These are phyloP conservation scores for Kodamaea kaohsiungensis DNA, from an alignment of 805 yeast genomes.

Conservation along the genomic window DNA sequence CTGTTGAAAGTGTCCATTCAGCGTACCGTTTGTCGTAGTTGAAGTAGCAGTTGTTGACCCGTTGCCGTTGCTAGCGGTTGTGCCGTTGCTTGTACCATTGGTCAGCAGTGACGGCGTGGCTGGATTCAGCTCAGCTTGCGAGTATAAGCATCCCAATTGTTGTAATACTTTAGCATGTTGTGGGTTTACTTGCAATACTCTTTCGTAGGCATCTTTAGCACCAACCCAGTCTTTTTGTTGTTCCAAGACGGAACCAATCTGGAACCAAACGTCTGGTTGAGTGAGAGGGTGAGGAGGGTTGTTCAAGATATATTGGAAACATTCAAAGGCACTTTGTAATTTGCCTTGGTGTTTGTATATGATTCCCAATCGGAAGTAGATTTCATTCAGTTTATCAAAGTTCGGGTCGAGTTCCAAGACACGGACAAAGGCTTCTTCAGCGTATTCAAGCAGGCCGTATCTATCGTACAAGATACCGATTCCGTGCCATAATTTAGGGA, in stretches of 20 bases:
- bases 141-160: slow-evolving; percentile 92
- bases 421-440: slow-evolving; percentile 97
- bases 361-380: slow-evolving; percentile 93
- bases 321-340: slow-evolving; percentile 83
- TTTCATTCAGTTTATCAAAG: slow-evolving; percentile 94
- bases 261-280: slow-evolving; percentile 98
- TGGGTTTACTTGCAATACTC: slow-evolving; percentile 86
- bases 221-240: slow-evolving; percentile 89
- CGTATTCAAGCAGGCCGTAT: slow-evolving; percentile 94
- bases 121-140: slow-evolving; percentile 50
- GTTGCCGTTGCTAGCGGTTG: slow-evolving; percentile 9
- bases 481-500: slow-evolving; percentile 98
- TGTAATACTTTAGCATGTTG: slow-evolving; percentile 95
- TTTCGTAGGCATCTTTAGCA: slow-evolving; percentile 93
- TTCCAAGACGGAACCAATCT: slow-evolving; percentile 93
- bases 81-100: slow-evolving; percentile 12
- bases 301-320: slow-evolving; percentile 86
- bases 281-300: slow-evolving; percentile 96
- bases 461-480: slow-evolving; percentile 95
- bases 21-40: slow-evolving; percentile 4
- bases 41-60: slow-evolving; percentile 5
- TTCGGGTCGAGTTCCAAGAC: slow-evolving; percentile 94
- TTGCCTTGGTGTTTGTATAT: slow-evolving; percentile 94
- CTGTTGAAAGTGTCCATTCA: slow-evolving; percentile 50
- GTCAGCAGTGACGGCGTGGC: slow-evolving; percentile 19